Evolutionary conservation across 169 alveolate species (phyloP), one percentile per base, ranked within the genome.

Genomic region (Babesia sp.): DNA sequence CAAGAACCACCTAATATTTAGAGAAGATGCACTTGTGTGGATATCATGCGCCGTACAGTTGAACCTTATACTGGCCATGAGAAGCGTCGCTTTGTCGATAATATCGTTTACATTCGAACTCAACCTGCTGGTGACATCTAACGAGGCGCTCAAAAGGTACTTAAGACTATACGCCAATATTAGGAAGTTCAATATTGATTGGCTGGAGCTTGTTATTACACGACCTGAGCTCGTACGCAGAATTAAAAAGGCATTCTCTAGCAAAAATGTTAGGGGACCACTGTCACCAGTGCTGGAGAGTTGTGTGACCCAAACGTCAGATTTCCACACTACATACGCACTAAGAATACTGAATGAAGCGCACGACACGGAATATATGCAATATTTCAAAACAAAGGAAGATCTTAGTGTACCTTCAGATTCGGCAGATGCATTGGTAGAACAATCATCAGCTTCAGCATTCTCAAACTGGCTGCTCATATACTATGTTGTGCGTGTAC

Each of bases 401-500:
- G 70, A 41, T 26, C 41, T 69, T 29, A 55, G 68, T 18, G 79
- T 61, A 20, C 87, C 87, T 12, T 66, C 87, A 18, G 76, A 79
- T 4, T 44, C 53, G 31, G 61, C 87, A 39, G 87, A 79, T 14
- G 63, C 83, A 11, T n/a, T 79, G 77, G 53, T 81, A 2, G 70
- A 68, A 20, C 76, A 67, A 4, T 63, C 84, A 4, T 29, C 71
- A 22, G 59, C 58, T 3, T 81, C 89, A 2, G 46, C 59, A 16
- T 55, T 81, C 34, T 26, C 61, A 18, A 81, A 81, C 70, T 81
- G 89, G 89, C 50, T 81, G 73, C 41, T 71, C 41, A 70, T 74
- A 22, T 59, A 70, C 55, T 72, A 73, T 53, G 85, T 81, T 56
- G 53, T 70, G 22, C 46, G 72, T 9, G 72, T 56, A 28, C 79